Evolutionary conservation across 129 eudicot species (phyloP).

Genomic region (Rutidosis leptorrhynchoides): DNA sequence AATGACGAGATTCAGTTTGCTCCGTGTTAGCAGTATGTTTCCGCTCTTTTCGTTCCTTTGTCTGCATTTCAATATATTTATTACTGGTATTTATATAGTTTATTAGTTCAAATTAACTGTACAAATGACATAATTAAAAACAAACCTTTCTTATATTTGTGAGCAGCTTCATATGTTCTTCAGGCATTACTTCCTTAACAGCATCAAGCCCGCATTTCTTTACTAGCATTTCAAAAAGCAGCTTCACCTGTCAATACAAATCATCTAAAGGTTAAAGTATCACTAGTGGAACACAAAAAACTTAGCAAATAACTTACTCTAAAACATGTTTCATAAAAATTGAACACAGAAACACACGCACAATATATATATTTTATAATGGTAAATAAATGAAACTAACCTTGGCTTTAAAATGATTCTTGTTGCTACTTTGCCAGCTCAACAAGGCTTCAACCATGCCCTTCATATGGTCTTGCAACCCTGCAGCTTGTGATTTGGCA

Average conservation of each 20-base stretch:
- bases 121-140: neutral
- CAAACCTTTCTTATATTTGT: conserved; percentile 92
- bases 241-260: conserved; percentile 58
- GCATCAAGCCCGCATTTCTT: conserved; percentile 94
- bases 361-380: neutral
- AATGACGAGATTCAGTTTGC: conserved; percentile 48
- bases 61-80: conserved; percentile 43
- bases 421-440: conserved; percentile 78
- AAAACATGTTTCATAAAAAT: neutral
- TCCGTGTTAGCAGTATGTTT: conserved; percentile 53
- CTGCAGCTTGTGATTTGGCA: conserved; percentile 86
- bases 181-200: conserved; percentile 93
- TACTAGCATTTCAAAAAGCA: conserved; percentile 87
- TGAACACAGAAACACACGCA: neutral
- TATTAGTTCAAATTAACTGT: neutral
- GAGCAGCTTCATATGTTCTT: conserved; percentile 91
- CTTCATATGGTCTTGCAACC: conserved; percentile 58
- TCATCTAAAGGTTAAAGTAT: neutral
- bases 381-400: conserved; percentile 29
- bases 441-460: conserved; percentile 77
- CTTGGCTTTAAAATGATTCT: conserved; percentile 92
- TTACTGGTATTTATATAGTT: neutral
- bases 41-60: conserved; percentile 75
- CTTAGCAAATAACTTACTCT: neutral
- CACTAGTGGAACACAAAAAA: neutral